A percentile compares a stretch with the other conserved stretches of the same genome.
Conservation (phyloP, 2,329 filamentous ascomycete species). For the Golovinomyces cichoracearum region DNA sequence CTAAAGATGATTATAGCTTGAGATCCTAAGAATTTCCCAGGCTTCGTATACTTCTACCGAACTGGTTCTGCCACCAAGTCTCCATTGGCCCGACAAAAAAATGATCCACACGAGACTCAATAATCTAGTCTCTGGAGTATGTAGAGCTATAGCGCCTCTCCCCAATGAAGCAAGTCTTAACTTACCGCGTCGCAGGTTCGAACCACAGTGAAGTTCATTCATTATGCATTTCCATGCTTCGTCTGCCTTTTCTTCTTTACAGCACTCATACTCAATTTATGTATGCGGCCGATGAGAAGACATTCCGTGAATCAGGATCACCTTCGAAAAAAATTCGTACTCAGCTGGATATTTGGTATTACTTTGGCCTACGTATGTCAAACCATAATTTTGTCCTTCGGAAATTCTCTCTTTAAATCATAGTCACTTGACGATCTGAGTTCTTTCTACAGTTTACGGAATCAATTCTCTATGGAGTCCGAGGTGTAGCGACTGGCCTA, state of each 20-base stretch:
- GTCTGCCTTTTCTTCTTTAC: not conserved
- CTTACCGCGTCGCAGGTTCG: not conserved
- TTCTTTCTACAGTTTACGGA: not conserved
- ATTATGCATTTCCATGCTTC: not conserved
- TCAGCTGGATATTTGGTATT: not conserved
- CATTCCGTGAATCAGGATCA: too few relatives aligned
- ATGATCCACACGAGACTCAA: too few relatives aligned
- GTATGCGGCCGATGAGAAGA: too few relatives aligned
- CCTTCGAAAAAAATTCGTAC: not conserved
- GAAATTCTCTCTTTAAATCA: too few relatives aligned
- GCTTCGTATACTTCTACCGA: too few relatives aligned
- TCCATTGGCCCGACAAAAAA: too few relatives aligned
- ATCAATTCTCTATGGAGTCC: not conserved
- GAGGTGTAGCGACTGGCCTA: not conserved
- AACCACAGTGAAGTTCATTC: not conserved
- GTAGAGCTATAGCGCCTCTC: not conserved
- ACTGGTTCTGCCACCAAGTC: too few relatives aligned
- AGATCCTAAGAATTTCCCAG: too few relatives aligned
- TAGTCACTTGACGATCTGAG: not conserved
- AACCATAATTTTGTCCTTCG: not conserved
- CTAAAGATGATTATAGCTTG: too few relatives aligned
- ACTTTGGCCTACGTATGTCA: not conserved
- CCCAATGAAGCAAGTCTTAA: not conserved
- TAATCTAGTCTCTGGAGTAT: too few relatives aligned
- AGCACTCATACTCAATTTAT: not conserved